Evolutionary conservation across 768 basidiomycete species (phyloP), one percentile per base, ranked within the genome.

Genomic region (Mycena sanguinolenta): DNA sequence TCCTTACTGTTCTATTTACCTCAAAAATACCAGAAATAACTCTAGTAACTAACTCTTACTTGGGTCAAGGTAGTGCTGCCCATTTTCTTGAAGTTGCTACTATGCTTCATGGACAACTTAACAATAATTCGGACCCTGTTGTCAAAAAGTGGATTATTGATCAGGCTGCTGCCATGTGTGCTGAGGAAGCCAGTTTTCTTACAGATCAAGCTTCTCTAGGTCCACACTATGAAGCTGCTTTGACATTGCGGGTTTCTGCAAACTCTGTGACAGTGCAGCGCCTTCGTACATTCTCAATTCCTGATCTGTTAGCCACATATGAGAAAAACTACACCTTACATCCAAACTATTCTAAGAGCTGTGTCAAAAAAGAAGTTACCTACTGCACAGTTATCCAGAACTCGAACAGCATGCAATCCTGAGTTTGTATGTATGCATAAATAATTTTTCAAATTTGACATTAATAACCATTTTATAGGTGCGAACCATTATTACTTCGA

Each of bases 51-150:
- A 46, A 46, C 16, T 21, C 44, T 7, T 59, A 59, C 28, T 39
- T 59, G 32, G 59, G 17, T 2, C 46, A 7, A 10, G 59, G 44
- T 49, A 44, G 59, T 30, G 1, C 1, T n/a, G n/a, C 49, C 8
- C 44, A 61, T 61, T n/a, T 61, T 6, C 44, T 61, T 21, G n/a
- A 61, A 34, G 36, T 32, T 34, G 14, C 23, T n/a, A n/a, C n/a
- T n/a, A n/a, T n/a, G n/a, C 4, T 30, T 61, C 10, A 46, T 30
- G 23, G 60, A 49, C 21, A 49, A 50, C 3, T 19, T 46, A 2
- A 32, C 7, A 13, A 12, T 10, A 17, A 61, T 23, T 21, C 32
- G n/a, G n/a, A n/a, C 21, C 23, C 28, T 61, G 30, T 42, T 23
- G 7, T 19, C 10, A n/a, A n/a, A n/a, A 23, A 54, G 25, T 63